These are phyloP conservation scores for Epichloe sp. DNA, from an alignment of 2,329 filamentous ascomycete species.

Conservation along the genomic window DNA sequence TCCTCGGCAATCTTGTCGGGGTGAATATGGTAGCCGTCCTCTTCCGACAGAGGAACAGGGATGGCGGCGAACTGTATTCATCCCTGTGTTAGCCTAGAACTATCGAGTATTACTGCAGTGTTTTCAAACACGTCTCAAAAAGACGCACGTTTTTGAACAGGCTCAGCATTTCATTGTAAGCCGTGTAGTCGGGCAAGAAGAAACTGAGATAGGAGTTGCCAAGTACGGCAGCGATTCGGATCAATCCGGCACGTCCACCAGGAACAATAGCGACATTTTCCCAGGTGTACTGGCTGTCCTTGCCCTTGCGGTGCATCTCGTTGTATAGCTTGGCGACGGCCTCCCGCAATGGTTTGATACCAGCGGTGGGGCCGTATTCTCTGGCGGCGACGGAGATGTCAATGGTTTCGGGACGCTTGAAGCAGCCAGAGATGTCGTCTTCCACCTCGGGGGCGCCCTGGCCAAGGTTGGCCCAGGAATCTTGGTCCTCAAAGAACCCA, in stretches of 20 bases:
- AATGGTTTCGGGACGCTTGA: constrained; percentile 65
- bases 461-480: constrained; percentile 82
- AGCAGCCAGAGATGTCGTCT: constrained; percentile 82
- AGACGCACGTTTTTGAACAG: constrained; percentile 70
- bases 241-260: constrained; percentile 81
- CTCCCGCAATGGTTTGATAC: constrained; percentile 79
- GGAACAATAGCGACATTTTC: constrained; percentile 97
- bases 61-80: constrained; percentile 61
- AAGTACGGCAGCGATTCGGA: constrained; percentile 85
- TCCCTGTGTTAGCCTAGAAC: not conserved
- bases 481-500: constrained; percentile 72
- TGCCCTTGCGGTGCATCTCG: constrained; percentile 76
- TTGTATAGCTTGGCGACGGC: constrained; percentile 91
- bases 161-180: constrained; percentile 94
- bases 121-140: not conserved
- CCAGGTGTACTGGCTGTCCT: constrained; percentile 84
- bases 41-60: constrained; percentile 69
- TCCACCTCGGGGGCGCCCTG: constrained; percentile 96
- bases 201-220: constrained; percentile 88
- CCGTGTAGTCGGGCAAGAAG: constrained; percentile 91
- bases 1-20: constrained; percentile 87
- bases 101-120: not conserved
- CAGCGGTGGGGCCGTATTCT: constrained; percentile 88
- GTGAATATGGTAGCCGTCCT: constrained; percentile 87
- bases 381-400: constrained; percentile 65